Conservation (phyloP, 2,329 filamentous ascomycete species). For the Claviceps digitariae region DNA sequence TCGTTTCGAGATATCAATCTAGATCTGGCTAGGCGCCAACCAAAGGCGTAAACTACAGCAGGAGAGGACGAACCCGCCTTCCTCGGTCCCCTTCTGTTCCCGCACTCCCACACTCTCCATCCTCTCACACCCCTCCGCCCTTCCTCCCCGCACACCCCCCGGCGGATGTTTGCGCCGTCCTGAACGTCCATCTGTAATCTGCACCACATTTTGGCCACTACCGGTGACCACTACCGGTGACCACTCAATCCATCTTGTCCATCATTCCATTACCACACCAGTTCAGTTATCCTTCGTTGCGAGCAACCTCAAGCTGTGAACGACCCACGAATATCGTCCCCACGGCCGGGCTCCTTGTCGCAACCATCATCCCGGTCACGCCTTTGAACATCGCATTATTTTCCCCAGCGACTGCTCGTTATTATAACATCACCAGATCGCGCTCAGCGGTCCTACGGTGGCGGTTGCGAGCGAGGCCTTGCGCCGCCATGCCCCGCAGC, state of each 20-base stretch:
- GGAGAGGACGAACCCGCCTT: neutral
- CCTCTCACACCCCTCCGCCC: no score
- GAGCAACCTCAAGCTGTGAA: neutral
- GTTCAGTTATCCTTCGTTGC: neutral
- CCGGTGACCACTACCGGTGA: no score
- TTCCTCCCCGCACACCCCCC: no score
- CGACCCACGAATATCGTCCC: neutral
- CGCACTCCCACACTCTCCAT: no score
- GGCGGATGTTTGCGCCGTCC: neutral
- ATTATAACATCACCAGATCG: neutral
- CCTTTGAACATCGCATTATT: neutral
- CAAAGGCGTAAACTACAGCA: neutral
- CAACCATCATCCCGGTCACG: neutral
- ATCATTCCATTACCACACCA: neutral
- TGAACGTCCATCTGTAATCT: neutral
- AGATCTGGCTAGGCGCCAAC: neutral
- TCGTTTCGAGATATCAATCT: neutral
- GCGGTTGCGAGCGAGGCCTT: neutral
- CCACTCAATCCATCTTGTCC: neutral
- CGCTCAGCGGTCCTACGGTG: neutral
- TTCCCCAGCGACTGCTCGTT: neutral
- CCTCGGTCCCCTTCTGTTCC: no score
- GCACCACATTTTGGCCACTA: neutral
- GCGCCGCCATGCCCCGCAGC: constrained; percentile 27
- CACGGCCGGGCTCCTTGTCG: neutral